These are phyloP conservation scores for Flueggea neowawraea DNA, from an alignment of 441 rosid genomes.

Conservation along the genomic window DNA sequence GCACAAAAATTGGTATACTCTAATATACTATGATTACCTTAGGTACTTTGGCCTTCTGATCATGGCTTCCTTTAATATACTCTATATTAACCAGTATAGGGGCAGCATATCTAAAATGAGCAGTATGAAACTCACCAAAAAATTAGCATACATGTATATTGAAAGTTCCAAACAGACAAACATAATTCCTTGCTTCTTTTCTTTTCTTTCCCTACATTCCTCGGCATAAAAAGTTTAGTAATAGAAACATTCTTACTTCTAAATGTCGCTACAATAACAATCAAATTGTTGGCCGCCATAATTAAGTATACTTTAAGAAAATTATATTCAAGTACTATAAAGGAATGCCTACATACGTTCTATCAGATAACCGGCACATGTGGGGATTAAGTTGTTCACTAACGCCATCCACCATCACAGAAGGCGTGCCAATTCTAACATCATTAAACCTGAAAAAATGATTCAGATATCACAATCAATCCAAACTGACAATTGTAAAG, in stretches of 20 bases:
- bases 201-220: no score
- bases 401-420: slow-evolving; percentile 27
- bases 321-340: no score
- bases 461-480: slow-evolving; percentile 9
- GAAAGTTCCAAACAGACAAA: neutral
- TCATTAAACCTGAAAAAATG: slow-evolving; percentile 54
- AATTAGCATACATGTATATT: neutral
- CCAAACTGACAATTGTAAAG: neutral
- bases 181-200: neutral
- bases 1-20: neutral
- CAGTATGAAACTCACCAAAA: slow-evolving; percentile 4
- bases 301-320: no score
- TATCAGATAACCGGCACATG: slow-evolving; percentile 80
- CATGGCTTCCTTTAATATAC: slow-evolving; percentile 59
- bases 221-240: no score
- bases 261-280: no score
- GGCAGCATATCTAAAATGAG: slow-evolving; percentile 70
- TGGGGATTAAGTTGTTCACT: slow-evolving; percentile 56
- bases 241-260: no score
- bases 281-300: no score
- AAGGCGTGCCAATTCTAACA: slow-evolving; percentile 71
- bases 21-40: slow-evolving; percentile 43
- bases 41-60: slow-evolving; percentile 24
- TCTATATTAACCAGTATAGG: slow-evolving; percentile 79
- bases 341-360: slow-evolving; percentile 45